Base-by-base conservation (phyloP, 1,284 basidiomycete genomes). In the Wolfiporia cocos region DNA sequence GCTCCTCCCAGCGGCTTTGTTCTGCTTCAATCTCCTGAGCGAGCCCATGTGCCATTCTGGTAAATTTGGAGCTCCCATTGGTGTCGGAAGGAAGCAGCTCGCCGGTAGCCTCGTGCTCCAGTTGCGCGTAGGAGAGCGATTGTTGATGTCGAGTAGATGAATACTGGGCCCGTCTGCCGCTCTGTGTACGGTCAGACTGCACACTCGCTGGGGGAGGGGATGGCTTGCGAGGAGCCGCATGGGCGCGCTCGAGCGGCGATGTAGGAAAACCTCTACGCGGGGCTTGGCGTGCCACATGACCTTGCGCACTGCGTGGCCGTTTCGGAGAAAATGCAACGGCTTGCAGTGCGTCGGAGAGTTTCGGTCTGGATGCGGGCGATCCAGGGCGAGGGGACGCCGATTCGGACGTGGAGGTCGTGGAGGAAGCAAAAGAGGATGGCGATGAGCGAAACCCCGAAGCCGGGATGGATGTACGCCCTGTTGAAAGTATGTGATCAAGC, bases 271-370 rank as follows among this genome's bases (percentile, higher is more conserved):
- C n/a, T n/a, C n/a, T n/a, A n/a, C n/a, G n/a, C n/a, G n/a, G n/a
- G n/a, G n/a, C n/a, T n/a, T n/a, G n/a, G n/a, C n/a, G n/a, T n/a
- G n/a, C n/a, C n/a, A n/a, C n/a, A n/a, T n/a, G n/a, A n/a, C n/a
- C n/a, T 24, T 69, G 74, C 3, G 67, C 65, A 43, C 63, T 74
- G 11, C 79, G 74, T 0, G 82, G 85, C 10, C 83, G 73, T 54
- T 80, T 79, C 3, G 82, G 83, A 11, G 83, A 86, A 58, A 85
- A 82, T 0, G 76, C 71, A 28, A 79, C 71, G 21, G 74, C 73
- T 18, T 74, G 70, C 9, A 87, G 69, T 3, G 81, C 74, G 50
- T 86, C 83, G 2, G 79, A 69, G 20, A 87, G 68, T 53, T 75
- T 81, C 5, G 80, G 78, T 34, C 80, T 71, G 9, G 70, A 51